Evolutionary conservation across 177 flowering plant species (phyloP), one percentile per base, ranked within the genome.

Genomic region (Vitis hybrid): DNA sequence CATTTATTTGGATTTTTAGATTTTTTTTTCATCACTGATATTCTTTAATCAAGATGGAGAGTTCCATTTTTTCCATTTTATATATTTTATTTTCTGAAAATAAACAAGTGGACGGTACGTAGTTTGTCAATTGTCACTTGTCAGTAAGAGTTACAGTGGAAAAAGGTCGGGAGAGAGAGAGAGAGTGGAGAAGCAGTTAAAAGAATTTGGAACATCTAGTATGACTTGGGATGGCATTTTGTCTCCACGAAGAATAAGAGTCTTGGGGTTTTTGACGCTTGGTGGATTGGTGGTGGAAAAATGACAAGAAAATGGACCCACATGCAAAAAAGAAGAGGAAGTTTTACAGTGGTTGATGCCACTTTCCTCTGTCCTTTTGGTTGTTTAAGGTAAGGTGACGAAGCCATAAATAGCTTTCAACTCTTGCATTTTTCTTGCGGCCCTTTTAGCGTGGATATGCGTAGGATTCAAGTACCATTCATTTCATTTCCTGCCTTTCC

Each of bases 281-380:
- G 60, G 79, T 60, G 73, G 58, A 60, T 4, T 72, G 73, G 6
- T 60, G 79, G 73, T 67, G 65, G 69, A 68, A 64, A 71, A 61
- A 55, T 27, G 49, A 30, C 15, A 16, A 21, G 30, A 19, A 64
- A 21, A 30, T 69, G 70, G 79, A 64, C 70, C 79, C 79, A 64
- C 68, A 16, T 60, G 62, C 56, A 14, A 35, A 21, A 35, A 35
- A 35, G 40, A 35, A 35, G 40, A 35, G 40, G 6, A 0, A 6
- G 5, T 35, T 35, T 35, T 6, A 35, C 40, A 35, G 40, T 35
- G 40, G 40, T 35, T 35, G 40, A 35, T 35, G 6, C 40, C 40
- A 4, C 40, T 6, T 1, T 0, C 40, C 10, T 55, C 57, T 55
- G 16, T 55, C 57, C 57, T 59, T 59, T 59, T 59, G 62, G 21